Evolutionary conservation across 2,329 filamentous ascomycete species (phyloP), one percentile per base, ranked within the genome.

Genomic region (Stylonectria norvegica): DNA sequence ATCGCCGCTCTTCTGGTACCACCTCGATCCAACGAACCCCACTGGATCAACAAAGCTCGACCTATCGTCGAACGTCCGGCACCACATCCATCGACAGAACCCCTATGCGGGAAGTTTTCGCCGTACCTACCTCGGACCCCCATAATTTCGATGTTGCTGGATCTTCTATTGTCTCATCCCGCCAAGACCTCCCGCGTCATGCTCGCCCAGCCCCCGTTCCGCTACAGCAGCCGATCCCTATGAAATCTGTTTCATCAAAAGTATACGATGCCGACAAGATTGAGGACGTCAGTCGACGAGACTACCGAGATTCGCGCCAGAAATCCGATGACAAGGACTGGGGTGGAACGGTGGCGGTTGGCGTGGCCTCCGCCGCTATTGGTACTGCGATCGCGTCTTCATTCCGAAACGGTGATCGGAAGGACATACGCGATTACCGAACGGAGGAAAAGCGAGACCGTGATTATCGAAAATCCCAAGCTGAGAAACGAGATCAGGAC

Each of bases 221-320:
- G 9, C 72, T 96, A n/a, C 85, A 93, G 60, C 88, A 95, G 54
- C 90, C 90, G 3, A 84, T 89, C 52, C 90, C 90, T 2, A 76
- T 87, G 43, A 73, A 77, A 3, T 87, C 86, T 0, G 80, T 94
- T 3, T 82, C 83, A 25, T 76, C 78, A 46, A 77, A 78, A 14
- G 74, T 90, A 1, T 86, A 88, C 53, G 75, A 81, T 34, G 67
- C 74, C 22, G 65, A 67, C 27, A 66, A 61, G 32, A 47, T 63
- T 12, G 61, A 63, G 15, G 53, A 59, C 32, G 67, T 65, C 20
- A 60, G 54, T 23, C 63, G 57, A 20, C 62, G 55, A 12, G 63
- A 66, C 16, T 52, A 59, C 9, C 62, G 60, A 8, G 18, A 37
- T 40, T 32, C 30, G 5, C 30, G 15, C 15, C 30, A 32, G 30